Evolutionary conservation across 352 stramenopile species (phyloP), one percentile per base, ranked within the genome.

Genomic region (Phytophthora sojae): DNA sequence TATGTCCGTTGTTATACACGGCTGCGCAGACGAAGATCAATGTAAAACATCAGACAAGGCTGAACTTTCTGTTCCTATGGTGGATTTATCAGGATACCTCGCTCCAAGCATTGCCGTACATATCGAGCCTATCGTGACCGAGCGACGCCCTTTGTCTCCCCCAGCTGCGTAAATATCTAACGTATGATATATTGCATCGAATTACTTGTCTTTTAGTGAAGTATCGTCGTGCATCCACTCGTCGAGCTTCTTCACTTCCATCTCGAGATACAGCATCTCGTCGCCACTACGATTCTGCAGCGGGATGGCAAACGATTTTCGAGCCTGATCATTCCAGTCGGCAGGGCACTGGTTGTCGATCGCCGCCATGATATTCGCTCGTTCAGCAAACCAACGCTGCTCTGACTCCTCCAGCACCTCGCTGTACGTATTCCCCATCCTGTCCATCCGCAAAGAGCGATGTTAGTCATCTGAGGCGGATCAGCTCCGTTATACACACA

Each of bases 381-480:
- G 78, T 61, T 90, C 84, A 4, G 84, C 83, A 14, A 89, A 75
- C 81, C 83, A 91, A 14, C 81, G 74, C 52, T 91, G 83, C 62
- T 89, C 81, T 0, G 81, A 80, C 29, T 86, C 78, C 51, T 88
- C 69, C n/a, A 89, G 35, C 52, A 91, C 84, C 21, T 85, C 73
- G 5, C 73, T 75, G 57, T 91, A 91, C 25, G 81, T 89, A 67
- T 91, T 90, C 11, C 81, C 83, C 83, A 91, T 91, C 76, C 80
- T 88, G 55, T 25, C 15, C 25, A 8, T 23, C 2, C 26, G 37
- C 2, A 49, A 39, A 66, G 62, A 0, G 50, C 30, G 21, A 60
- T 3, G 26, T 55, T 58, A 69, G 11, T 32, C 50, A 19, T 42
- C 4, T 15, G 15, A 21, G 9, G 30, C 14, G 5, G 57, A 39